These are phyloP conservation scores for Mercurialis annua DNA, from an alignment of 345 rosid genomes.

Conservation along the genomic window DNA sequence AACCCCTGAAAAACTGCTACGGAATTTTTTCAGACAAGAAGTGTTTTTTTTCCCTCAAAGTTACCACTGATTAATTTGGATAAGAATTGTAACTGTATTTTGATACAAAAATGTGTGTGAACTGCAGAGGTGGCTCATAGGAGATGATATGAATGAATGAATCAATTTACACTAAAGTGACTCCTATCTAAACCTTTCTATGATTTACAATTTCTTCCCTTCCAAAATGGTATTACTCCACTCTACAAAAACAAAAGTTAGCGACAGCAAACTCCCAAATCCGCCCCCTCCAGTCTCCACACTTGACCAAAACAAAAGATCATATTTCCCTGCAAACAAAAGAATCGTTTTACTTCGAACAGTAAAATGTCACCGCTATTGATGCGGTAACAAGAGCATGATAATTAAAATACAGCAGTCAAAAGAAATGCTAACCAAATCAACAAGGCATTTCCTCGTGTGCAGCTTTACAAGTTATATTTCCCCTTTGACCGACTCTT, in stretches of 20 bases:
- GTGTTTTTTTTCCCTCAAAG: no score
- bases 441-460: neutral
- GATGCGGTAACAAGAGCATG: neutral
- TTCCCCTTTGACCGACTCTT: constrained; percentile 17
- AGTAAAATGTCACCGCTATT: no score
- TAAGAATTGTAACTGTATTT: neutral
- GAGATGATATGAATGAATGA: neutral
- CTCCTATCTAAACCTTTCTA: neutral
- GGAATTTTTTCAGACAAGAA: no score
- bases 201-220: neutral
- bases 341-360: neutral
- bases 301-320: neutral
- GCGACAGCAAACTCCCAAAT: no score
- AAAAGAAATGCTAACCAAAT: neutral
- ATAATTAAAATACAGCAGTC: no score
- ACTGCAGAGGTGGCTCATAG: neutral
- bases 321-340: neutral
- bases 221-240: no score
- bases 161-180: no score
- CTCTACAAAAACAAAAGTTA: neutral
- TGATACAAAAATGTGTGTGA: neutral
- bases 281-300: neutral
- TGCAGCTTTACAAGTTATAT: neutral
- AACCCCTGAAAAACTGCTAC: no score
- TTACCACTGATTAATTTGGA: neutral